phyloP scores from a whole-genome alignment of 352 stramenopile species.

The Phytophthora multivora region DNA sequence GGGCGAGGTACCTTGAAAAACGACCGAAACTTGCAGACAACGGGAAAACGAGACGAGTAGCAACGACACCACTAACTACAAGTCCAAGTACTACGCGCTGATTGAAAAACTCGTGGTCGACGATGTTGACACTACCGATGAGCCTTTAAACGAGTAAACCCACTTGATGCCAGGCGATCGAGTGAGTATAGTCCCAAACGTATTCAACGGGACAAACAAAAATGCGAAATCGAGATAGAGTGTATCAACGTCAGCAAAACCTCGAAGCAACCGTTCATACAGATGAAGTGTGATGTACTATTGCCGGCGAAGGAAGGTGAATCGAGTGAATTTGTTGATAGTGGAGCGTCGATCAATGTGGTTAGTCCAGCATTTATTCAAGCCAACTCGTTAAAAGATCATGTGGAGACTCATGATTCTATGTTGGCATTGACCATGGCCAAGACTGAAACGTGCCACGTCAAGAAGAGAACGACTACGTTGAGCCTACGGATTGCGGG shows the following conservation, averaged over 20 bases:
- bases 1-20: too few species aligned
- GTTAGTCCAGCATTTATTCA: conserved; percentile 7
- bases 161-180: not conserved
- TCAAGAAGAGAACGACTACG: not conserved
- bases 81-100: conserved; percentile 6
- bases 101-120: conserved; percentile 4
- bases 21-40: too few species aligned
- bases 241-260: too few species aligned
- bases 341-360: conserved; percentile 10
- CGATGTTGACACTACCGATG: not conserved
- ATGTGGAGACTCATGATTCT: too few species aligned
- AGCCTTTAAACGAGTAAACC: conserved; percentile 7
- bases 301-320: too few species aligned
- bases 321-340: conserved; percentile 6
- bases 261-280: conserved; percentile 2
- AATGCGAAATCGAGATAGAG: too few species aligned
- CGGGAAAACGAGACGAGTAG: too few species aligned
- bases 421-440: too few species aligned
- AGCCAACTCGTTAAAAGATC: too few species aligned
- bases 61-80: too few species aligned
- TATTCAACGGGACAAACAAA: conserved; percentile 11
- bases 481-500: not conserved
- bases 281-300: not conserved
- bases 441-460: not conserved
- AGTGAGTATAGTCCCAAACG: conserved; percentile 2